Evolutionary conservation across 176 grass and related monocot genomes (phyloP).

Genomic region (Puccinellia tenuiflora): DNA sequence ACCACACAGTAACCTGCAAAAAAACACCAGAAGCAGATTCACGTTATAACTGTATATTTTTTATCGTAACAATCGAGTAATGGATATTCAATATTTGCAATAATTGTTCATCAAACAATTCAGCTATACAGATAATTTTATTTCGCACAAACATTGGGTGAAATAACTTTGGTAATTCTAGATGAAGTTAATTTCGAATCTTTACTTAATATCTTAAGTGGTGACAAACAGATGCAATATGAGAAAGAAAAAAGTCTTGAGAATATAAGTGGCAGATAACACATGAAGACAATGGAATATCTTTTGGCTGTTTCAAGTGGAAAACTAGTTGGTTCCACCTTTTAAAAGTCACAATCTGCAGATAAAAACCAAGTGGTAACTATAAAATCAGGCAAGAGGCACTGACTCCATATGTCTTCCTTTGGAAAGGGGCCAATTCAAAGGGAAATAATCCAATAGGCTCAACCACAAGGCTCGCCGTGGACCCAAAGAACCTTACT

Average conservation of each 20-base stretch:
- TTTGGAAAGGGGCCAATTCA: background rate
- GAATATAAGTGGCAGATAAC: background rate
- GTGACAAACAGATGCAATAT: background rate
- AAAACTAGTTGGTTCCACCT: background rate
- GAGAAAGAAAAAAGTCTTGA: too few relatives aligned
- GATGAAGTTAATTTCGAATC: background rate
- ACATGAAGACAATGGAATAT: background rate
- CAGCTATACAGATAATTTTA: background rate
- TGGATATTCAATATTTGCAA: background rate
- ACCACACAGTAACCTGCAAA: conserved; percentile 64
- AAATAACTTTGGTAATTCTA: background rate
- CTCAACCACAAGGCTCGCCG: background rate
- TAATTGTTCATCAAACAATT: background rate
- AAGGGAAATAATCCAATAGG: background rate
- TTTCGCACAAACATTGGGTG: background rate
- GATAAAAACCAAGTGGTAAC: background rate
- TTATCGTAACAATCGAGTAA: background rate
- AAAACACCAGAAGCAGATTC: background rate
- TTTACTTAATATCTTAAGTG: background rate
- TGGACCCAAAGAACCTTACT: background rate
- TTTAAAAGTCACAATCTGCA: background rate
- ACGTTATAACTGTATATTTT: background rate
- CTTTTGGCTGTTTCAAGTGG: background rate
- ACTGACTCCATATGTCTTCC: background rate
- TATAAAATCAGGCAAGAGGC: background rate